Base-by-base conservation (phyloP, 768 basidiomycete genomes). In the Rubroboletus satanas region DNA sequence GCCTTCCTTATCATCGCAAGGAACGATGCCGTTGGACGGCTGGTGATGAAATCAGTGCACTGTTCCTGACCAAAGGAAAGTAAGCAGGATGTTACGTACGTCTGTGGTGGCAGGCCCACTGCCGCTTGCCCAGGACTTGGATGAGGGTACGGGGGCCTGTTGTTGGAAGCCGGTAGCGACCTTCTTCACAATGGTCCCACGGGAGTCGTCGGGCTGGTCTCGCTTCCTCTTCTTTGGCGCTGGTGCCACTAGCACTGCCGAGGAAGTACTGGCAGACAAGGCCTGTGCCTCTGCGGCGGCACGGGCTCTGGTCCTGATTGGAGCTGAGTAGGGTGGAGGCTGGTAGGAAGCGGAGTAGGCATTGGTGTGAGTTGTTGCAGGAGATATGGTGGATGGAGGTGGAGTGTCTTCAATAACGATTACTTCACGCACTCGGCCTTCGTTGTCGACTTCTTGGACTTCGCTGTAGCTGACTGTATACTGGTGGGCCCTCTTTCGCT, bases 1-100 rank as follows among this genome's bases (percentile, higher is more conserved):
- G 14, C 97, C 97, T 69, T 99, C 97, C 74, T 96, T 90, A 77
- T 99, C 97, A 71, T 97, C 94, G 75, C 93, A 97, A 52, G 90
- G 75, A 47, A 83, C 78, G 57, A 82, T 74, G 17, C 76, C 82
- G 67, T 87, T 90, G 60, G 85, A 80, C 59, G 82, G 76, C 84
- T 87, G 71, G 57, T 64, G 67, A 44, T 18, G 51, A 60, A 60
- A 54, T 66, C 59, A 64, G 61, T 59, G 60, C 61, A 66, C 58
- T 66, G 63, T 62, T 69, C 56, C 66, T 60, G 60, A 62, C 59
- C 50, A 37, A 39, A 31, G 39, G 53, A 48, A 49, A 31, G 37
- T 31, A 18, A 35, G 51, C 58, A 63, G 60, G 51, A 50, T 53
- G 60, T 66, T 53, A 80, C 84, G 55, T 67, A 90, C 88, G 62